Base-by-base conservation (phyloP, 2,329 filamentous ascomycete genomes). In the Calycina herbarum region DNA sequence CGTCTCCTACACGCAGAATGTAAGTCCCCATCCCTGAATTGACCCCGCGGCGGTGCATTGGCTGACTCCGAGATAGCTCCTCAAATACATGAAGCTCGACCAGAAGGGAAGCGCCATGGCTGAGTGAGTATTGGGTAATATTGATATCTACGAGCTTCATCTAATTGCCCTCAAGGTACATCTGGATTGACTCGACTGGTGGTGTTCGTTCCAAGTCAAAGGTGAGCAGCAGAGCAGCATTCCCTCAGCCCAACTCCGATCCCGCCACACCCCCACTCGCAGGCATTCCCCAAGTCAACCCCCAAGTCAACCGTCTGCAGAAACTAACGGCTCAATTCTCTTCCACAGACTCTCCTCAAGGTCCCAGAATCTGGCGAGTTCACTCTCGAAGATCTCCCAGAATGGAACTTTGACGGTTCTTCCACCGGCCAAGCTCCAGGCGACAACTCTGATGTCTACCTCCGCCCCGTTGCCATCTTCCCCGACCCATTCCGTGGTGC, bases 381-480 rank as follows among this genome's bases (percentile, higher is more conserved):
- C 67, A 75, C 68, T 68, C 79, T 89, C 69, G 84, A 86, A 65
- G 88, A 91, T 70, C 88, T 92, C 69, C 86, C 89, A 74, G 89
- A 92, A 81, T 92, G 89, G 89, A 92, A 91, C 82, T 92, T 92
- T 76, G 89, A 92, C 78, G 94, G 94, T 76, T 97, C 93, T 65
- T 97, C 93, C 15, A 97, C 93, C 73, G 89, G 86, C 73, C 94
- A 98, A 82, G 94, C 94, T 59, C 92, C 93, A 51, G 93, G 94
- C 75, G 91, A 96, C 80, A 95, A 98, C 88, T 97, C 93, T 59
- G 94, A 98, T 81, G 92, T 97, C 84, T 97, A 97, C 87, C 92
- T 98, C 74, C 90, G 92, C 77, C 94, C 94, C 66, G 87, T 91
- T 69, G 92, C 93, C 74, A 88, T 94, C 82, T 97, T 87, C 87